Conservation (phyloP, 2,329 filamentous ascomycete species). For the Bipolaris cookei region DNA sequence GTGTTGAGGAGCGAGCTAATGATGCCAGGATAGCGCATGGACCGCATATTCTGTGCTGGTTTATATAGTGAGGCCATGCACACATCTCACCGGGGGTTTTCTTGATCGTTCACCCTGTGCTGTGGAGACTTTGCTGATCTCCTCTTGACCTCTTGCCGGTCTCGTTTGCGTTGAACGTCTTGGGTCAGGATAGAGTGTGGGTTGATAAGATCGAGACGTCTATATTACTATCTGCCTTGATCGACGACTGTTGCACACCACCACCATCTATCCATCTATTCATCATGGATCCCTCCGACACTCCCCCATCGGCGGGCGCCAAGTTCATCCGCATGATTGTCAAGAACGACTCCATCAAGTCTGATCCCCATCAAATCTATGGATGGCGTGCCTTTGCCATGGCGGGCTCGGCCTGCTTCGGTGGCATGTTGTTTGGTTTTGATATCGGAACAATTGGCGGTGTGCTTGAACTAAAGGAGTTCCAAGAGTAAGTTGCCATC, state of each 20-base stretch:
- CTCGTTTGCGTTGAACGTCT: slow-evolving; percentile 8
- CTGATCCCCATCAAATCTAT: slow-evolving; percentile 71
- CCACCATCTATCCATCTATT: neutral
- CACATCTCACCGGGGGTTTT: slow-evolving; percentile 8
- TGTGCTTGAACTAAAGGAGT: slow-evolving; percentile 66
- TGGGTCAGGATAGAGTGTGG: slow-evolving; percentile 7
- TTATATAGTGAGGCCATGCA: slow-evolving; percentile 34
- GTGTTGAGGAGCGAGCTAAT: slow-evolving; percentile 27
- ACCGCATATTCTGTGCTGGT: slow-evolving; percentile 24
- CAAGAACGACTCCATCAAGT: slow-evolving; percentile 73
- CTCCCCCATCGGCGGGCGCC: slow-evolving; percentile 29
- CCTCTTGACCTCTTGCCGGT: slow-evolving; percentile 11
- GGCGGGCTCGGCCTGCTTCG: slow-evolving; percentile 71
- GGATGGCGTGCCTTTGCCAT: slow-evolving; percentile 71
- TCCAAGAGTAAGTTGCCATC: slow-evolving; percentile 56
- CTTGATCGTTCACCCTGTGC: slow-evolving; percentile 19
- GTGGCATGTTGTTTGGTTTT: slow-evolving; percentile 71
- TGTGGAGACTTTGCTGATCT: slow-evolving; percentile 24
- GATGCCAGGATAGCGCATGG: slow-evolving; percentile 25
- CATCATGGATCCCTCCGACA: slow-evolving; percentile 15
- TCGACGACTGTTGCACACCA: neutral
- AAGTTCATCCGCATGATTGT: slow-evolving; percentile 63
- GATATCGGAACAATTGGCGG: slow-evolving; percentile 73
- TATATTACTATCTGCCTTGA: neutral
- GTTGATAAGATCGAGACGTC: neutral